phyloP scores from a whole-genome alignment of 2,329 filamentous ascomycete species.

The Pseudogymnoascus sp. region DNA sequence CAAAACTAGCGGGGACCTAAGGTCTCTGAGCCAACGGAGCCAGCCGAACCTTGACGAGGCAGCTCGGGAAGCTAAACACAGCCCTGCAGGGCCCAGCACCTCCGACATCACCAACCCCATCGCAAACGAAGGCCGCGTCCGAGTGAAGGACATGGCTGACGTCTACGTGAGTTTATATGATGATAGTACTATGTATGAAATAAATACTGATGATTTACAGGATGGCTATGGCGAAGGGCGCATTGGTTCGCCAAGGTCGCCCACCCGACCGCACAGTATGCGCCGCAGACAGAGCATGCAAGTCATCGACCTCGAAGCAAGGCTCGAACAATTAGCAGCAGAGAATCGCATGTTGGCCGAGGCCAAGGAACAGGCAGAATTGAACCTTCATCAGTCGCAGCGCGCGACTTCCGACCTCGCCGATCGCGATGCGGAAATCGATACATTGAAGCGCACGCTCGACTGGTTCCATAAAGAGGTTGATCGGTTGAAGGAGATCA shows the following conservation, averaged over 20 bases:
- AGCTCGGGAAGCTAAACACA: constrained; percentile 36
- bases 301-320: constrained; percentile 80
- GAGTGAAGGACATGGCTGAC: constrained; percentile 80
- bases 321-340: constrained; percentile 73
- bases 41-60: constrained; percentile 32
- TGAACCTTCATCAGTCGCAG: constrained; percentile 51
- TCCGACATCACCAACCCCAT: constrained; percentile 62
- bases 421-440: constrained; percentile 82
- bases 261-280: constrained; percentile 90
- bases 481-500: constrained; percentile 70
- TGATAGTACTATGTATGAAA: background rate
- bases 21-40: constrained; percentile 55
- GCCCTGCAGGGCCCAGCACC: constrained; percentile 33
- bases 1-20: constrained; percentile 67
- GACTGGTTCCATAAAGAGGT: constrained; percentile 78
- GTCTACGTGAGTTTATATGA: constrained; percentile 68
- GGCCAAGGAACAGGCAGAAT: constrained; percentile 63
- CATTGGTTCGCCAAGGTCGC: constrained; percentile 80
- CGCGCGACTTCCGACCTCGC: constrained; percentile 63
- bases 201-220: constrained; percentile 39
- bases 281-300: constrained; percentile 97
- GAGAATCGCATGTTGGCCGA: constrained; percentile 78
- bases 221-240: constrained; percentile 90
- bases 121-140: constrained; percentile 80
- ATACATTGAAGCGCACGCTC: constrained; percentile 69